phyloP scores from a whole-genome alignment of 2,329 filamentous ascomycete genomes.

The Purpureocillium takamizusanense region DNA sequence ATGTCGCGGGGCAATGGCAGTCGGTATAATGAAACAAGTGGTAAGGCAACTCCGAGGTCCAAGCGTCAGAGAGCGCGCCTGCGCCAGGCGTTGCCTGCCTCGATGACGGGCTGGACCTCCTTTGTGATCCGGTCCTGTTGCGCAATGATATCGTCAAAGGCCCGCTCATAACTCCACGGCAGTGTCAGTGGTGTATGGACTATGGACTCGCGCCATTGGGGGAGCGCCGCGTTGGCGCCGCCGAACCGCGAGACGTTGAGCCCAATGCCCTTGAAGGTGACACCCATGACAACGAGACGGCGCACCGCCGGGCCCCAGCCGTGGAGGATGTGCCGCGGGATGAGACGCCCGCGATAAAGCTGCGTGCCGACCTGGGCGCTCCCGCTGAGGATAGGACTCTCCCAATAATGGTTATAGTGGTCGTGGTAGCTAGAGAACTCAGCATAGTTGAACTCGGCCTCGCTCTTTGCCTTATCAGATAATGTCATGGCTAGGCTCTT shows the following conservation, averaged over 20 bases:
- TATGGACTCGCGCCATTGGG: slow-evolving; percentile 28
- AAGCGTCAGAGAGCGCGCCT: no score
- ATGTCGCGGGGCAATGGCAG: no score
- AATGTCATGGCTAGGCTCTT: slow-evolving; percentile 22
- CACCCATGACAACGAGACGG: slow-evolving; percentile 11
- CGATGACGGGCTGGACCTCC: slow-evolving; percentile 15
- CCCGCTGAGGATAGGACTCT: slow-evolving; percentile 26
- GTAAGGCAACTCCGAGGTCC: no score
- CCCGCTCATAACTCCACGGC: slow-evolving; percentile 16
- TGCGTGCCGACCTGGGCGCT: slow-evolving; percentile 18
- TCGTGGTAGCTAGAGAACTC: slow-evolving; percentile 20
- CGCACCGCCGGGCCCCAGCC: slow-evolving; percentile 5
- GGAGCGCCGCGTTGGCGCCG: slow-evolving; percentile 26
- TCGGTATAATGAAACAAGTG: no score
- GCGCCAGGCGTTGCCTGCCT: slow-evolving; percentile 22
- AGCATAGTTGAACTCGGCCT: slow-evolving; percentile 19
- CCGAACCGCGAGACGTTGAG: slow-evolving; percentile 16
- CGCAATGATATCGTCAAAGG: slow-evolving; percentile 18
- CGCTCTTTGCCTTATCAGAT: slow-evolving; percentile 29
- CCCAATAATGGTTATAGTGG: slow-evolving; percentile 33
- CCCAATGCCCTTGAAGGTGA: slow-evolving; percentile 17
- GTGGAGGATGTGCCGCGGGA: slow-evolving; percentile 24
- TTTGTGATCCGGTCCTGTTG: slow-evolving; percentile 19
- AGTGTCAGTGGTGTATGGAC: slow-evolving; percentile 18
- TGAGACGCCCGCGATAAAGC: slow-evolving; percentile 30